Base-by-base conservation (phyloP, 352 stramenopile genomes). In the Pilasporangium apinafurcum region DNA sequence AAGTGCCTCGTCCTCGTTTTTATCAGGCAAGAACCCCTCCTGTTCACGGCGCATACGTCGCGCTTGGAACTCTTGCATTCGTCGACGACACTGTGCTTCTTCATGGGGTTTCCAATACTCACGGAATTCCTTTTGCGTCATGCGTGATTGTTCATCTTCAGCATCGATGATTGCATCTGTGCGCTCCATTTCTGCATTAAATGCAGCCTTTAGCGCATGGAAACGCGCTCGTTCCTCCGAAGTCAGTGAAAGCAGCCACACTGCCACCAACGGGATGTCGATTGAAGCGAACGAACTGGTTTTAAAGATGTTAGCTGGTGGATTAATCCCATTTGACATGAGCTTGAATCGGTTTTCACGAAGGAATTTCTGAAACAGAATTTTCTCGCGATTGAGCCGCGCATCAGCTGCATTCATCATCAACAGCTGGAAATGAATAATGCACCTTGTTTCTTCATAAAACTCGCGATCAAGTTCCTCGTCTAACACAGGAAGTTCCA, bases 291-390 rank as follows among this genome's bases (percentile, higher is more conserved):
- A 94, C 18, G 82, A 95, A 43, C 64, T 85, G 28, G 79, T 92
- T 34, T 76, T 83, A 60, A 96, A 97, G 44, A 97, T 89, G 37
- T 89, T 90, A 16, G 83, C 76, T 1, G 88, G 88, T 18, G 86
- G 86, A 32, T 92, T 88, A 37, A 97, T 95, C 3, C 86, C 83
- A 40, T 95, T 97, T 14, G 85, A 92, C 62, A 96, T 85, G 56
- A 97, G 79, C 58, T 96, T 95, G 67, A 96, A 97, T 38, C 87
- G 76, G 53, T 97, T 96, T 59, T 97, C 90, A 28, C 87, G 74
- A 27, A 97, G 49, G 41, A 97, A 97, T 46, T 96, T 93, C 45
- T 96, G 86, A 46, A 97, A 97, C 27, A 97, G 36, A 20, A 97
- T 92, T 46, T 93, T 92, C 43, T 96, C 83, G 29, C 86, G 80